Percentiles rank a stretch among this genome's conserved stretches.
Evolutionary conservation across 768 basidiomycete species (phyloP).

Genomic region (Trametes villosa): DNA sequence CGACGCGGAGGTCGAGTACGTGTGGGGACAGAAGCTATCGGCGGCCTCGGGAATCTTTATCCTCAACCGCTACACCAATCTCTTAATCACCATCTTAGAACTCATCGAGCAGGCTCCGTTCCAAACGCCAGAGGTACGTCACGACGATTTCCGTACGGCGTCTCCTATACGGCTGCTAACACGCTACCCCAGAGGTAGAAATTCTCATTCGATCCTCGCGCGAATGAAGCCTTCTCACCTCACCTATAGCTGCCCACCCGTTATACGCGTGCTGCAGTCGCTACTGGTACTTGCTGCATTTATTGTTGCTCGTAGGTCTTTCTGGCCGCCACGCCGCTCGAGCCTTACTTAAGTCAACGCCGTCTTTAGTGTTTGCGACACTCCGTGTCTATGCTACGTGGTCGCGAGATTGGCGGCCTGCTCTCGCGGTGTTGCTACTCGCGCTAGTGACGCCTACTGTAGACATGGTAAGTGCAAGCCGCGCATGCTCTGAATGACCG

Average conservation of each 20-base stretch:
- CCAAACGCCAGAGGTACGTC: conserved; percentile 55
- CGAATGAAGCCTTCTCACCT: neutral
- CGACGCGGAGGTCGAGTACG: conserved; percentile 21
- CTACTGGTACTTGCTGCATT: conserved; percentile 9
- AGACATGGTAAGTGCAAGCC: conserved; percentile 11
- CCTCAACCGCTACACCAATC: conserved; percentile 28
- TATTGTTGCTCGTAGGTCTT: conserved; percentile 20
- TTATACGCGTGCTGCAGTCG: conserved; percentile 22
- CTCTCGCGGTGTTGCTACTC: conserved; percentile 23
- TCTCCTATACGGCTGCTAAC: too few relatives aligned
- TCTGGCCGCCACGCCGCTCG: too few relatives aligned
- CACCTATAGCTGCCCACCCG: conserved; percentile 22
- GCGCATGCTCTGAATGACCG: neutral
- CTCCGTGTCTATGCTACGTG: conserved; percentile 28
- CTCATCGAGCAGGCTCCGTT: conserved; percentile 23
- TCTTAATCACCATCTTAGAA: conserved; percentile 24
- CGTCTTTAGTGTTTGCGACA: conserved; percentile 17
- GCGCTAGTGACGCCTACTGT: conserved; percentile 17
- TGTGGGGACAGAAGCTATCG: conserved; percentile 21
- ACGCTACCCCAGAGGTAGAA: too few relatives aligned
- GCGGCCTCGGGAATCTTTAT: conserved; percentile 24
- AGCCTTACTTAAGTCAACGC: neutral
- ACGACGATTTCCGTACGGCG: too few relatives aligned
- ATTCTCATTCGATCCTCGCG: neutral
- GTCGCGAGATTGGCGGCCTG: conserved; percentile 24